phyloP scores from a whole-genome alignment of 805 yeast genomes.

The Maudiozyma barnettii region DNA sequence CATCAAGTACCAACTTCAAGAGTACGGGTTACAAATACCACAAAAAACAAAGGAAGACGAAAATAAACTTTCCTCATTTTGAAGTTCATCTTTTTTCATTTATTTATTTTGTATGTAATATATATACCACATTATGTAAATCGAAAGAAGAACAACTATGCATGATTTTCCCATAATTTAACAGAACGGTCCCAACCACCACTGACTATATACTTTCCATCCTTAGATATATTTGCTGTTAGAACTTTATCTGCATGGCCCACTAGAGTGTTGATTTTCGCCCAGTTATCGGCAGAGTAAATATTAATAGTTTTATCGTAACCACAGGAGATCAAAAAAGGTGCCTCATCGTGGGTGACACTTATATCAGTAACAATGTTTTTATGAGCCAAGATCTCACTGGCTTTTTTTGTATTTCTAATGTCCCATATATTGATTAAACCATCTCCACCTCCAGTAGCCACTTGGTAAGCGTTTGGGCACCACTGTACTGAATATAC shows the following conservation, averaged over 20 bases:
- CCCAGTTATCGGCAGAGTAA: conserved; percentile 68
- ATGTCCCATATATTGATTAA: conserved; percentile 80
- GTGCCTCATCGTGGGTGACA: conserved; percentile 39
- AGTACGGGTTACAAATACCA: conserved; percentile 13
- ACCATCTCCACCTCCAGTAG: conserved; percentile 81
- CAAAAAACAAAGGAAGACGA: conserved; percentile 5
- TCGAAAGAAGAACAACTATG: background rate
- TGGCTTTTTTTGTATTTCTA: conserved; percentile 32
- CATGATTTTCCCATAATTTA: conserved; percentile 44
- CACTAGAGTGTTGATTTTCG: conserved; percentile 39
- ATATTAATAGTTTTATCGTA: conserved; percentile 62
- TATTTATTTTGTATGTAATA: too few relatives aligned
- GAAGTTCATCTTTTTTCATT: too few relatives aligned
- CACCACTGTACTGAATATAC: conserved; percentile 69
- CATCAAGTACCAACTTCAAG: conserved; percentile 19
- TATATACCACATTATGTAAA: background rate
- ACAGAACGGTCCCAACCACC: conserved; percentile 83
- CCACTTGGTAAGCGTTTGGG: conserved; percentile 61
- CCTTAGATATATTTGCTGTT: conserved; percentile 48
- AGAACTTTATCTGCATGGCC: conserved; percentile 64
- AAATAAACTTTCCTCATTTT: background rate
- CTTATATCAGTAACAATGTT: conserved; percentile 59
- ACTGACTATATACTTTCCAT: conserved; percentile 40
- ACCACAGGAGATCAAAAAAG: conserved; percentile 48
- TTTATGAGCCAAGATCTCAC: conserved; percentile 61